Base-by-base conservation (phyloP, 306 rosid species). In the Pterocarpus santalinus region DNA sequence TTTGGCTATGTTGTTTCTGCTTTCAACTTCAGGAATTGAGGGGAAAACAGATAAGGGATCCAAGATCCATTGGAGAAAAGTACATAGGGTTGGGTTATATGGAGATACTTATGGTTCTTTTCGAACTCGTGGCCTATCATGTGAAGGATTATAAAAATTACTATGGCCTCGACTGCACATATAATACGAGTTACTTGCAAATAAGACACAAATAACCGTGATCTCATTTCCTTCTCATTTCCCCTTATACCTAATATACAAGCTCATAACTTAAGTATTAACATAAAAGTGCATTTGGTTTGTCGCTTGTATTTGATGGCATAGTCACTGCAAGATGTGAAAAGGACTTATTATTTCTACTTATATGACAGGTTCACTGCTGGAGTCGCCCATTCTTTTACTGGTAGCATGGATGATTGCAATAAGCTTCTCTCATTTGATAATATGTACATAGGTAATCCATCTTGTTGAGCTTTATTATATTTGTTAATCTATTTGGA, bases 301-400 rank as follows among this genome's bases (percentile, higher is more conserved):
- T 32, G 41, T 71, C 39, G 3, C 52, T 55, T 74, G 65, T 58
- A 65, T 58, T 14, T 69, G 39, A 47, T 65, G 69, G 63, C 12
- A 51, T 72, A 41, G 35, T 81, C 61, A 65, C 73, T 53, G 73
- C 5, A 55, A 56, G 77, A 56, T 69, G 55, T 58, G 39, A 76
- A 33, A 51, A 53, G 77, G 72, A 69, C 65, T 70, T 32, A 75
- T 71, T 16, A 57, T 67, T 79, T 77, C 60, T 78, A 63, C 60
- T 75, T 84, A 12, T 69, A 68, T 41, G 74, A 53, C 92, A 93
- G 98, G 87, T 93, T 95, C 77, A 82, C 79, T 69, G 92, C 80
- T 49, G 98, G 98, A 81, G 98, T 95, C 57, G 68, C 95, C 76
- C 99, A 95, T 87, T 93, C 99, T 76, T 95, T 95, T 91, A 91